A percentile compares a stretch with the other conserved stretches of the same genome.
Conservation (phyloP, 768 basidiomycete genomes). For the Lanmaoa pseudosensibilis region DNA sequence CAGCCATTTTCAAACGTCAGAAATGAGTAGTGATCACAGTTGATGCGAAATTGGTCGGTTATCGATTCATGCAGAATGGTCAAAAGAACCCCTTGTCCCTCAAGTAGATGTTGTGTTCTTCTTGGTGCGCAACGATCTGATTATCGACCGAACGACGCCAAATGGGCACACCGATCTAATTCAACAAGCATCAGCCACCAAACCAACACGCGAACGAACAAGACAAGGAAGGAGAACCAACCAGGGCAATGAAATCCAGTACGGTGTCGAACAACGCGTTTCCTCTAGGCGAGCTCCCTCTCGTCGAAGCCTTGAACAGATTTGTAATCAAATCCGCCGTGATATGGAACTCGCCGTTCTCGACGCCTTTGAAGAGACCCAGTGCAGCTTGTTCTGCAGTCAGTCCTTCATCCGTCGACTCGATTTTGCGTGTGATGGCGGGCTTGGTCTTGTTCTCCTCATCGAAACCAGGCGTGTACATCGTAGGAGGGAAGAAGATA, state of each 20-base stretch:
- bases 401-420: constrained; percentile 65
- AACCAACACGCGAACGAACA: too few species aligned
- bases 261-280: constrained; percentile 56
- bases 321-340: constrained; percentile 66
- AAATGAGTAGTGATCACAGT: not conserved
- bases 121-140: constrained; percentile 43
- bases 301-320: constrained; percentile 65
- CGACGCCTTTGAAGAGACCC: constrained; percentile 65
- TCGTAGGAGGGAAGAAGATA: constrained; percentile 81
- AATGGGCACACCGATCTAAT: constrained; percentile 50
- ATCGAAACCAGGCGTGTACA: constrained; percentile 73
- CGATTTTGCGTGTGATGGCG: constrained; percentile 69
- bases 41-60: not conserved
- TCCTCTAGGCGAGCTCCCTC: constrained; percentile 57
- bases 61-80: constrained; percentile 2
- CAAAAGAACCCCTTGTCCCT: constrained; percentile 44
- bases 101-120: constrained; percentile 50
- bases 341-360: constrained; percentile 71
- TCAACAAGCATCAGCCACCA: not conserved
- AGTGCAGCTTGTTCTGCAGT: constrained; percentile 64
- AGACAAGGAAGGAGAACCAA: constrained; percentile 28
- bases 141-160: constrained; percentile 54
- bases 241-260: constrained; percentile 45
- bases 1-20: not conserved
- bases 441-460: constrained; percentile 81